Evolutionary conservation across 208 protist genomes (phyloP).

Genomic region (Giardia muris): DNA sequence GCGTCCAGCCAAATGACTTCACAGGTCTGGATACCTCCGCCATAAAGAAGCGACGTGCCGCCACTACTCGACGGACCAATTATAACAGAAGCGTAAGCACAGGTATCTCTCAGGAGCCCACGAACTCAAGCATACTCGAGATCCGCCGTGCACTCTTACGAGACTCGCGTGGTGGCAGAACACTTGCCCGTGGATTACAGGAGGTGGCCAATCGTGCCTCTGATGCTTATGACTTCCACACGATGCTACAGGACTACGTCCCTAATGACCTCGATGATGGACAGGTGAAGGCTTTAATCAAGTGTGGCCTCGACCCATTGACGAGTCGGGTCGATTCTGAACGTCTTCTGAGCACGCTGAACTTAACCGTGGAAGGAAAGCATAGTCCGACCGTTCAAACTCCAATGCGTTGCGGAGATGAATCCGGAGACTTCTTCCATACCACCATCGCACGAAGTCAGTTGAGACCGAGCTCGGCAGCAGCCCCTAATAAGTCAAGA

Average conservation of each 20-base stretch:
- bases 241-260: neutral
- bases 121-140: neutral
- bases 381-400: neutral
- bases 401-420: no score
- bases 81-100: no score
- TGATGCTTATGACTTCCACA: neutral
- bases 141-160: neutral
- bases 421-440: neutral
- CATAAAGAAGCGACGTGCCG: neutral
- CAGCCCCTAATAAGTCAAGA: no score
- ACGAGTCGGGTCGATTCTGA: neutral
- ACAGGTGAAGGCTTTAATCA: neutral
- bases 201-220: neutral
- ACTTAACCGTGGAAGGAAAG: neutral
- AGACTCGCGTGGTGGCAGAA: neutral
- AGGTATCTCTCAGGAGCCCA: neutral
- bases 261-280: neutral
- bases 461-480: neutral
- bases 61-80: neutral
- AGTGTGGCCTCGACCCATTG: neutral
- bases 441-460: neutral
- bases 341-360: neutral
- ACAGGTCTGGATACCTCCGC: neutral
- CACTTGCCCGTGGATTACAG: neutral
- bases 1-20: no score